Evolutionary conservation across 179 eudicot genomes (phyloP).

Genomic region (Dionaea muscipula): DNA sequence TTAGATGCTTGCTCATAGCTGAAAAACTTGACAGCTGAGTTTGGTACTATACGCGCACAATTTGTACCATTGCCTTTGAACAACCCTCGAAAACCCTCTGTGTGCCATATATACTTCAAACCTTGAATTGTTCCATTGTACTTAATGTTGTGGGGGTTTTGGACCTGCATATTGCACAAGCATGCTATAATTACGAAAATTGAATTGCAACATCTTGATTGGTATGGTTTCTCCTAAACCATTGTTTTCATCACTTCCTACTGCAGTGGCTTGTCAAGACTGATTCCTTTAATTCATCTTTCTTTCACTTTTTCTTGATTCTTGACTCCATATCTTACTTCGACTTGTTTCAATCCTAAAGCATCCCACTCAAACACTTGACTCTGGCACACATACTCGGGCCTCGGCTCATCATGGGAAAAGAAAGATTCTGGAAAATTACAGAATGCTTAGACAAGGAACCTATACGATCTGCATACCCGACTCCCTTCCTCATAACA

Average conservation of each 20-base stretch:
- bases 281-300: neutral
- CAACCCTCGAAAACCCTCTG: conserved; percentile 69
- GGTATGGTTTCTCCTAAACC: neutral
- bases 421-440: too few species aligned
- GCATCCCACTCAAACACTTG: too few species aligned
- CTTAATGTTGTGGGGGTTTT: conserved; percentile 69
- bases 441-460: too few species aligned
- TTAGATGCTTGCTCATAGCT: conserved; percentile 84
- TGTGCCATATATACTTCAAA: conserved; percentile 63
- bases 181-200: neutral
- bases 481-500: too few species aligned
- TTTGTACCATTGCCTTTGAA: conserved; percentile 84
- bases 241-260: neutral
- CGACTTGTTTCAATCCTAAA: too few species aligned
- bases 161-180: conserved; percentile 54
- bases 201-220: neutral
- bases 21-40: conserved; percentile 81
- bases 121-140: conserved; percentile 76
- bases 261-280: neutral
- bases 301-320: too few species aligned
- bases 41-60: conserved; percentile 85
- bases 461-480: too few species aligned
- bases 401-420: too few species aligned
- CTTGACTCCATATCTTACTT: too few species aligned
- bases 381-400: too few species aligned